Base-by-base conservation (phyloP, 257 asterid genomes). In the Asclepias syriaca region DNA sequence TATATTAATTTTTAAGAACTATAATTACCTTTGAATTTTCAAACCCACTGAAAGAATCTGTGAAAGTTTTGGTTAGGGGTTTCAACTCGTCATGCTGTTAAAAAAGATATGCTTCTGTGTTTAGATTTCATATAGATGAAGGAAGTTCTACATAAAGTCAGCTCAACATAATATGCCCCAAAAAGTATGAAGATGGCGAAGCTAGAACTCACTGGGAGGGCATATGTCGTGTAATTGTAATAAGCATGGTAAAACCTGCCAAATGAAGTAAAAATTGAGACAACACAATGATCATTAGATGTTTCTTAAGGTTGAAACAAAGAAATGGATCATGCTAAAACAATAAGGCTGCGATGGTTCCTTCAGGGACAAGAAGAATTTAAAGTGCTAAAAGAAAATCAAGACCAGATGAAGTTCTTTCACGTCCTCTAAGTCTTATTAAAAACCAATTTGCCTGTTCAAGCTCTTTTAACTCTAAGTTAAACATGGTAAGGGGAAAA, bases 211-310 rank as follows among this genome's bases (percentile, higher is more conserved):
- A 94, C 99, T 84, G 99, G 99, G 75, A 94, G 89, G 55, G 98
- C 99, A 76, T 88, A 80, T 78, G 54, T 75, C 97, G 88, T 86
- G 77, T 94, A 94, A 89, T 88, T 94, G 83, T 90, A 87, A 73
- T 89, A 94, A 74, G 97, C 98, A 88, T 94, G 99, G 79, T 94
- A 91, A 84, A 94, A 94, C 97, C 99, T 94, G 95, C 46, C 68
- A 82, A 10, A 61, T 34, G 72, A 67, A 74, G 75, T 57, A 43
- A 43, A 40, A 40, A 43, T 57, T 50, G 48, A 68, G 49, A 50
- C 32, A 14, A 29, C 2, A 13, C 72, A 13, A 50, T 68, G 40
- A 14, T n/a, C 16, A 43, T 39, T 21, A 13, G 22, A 45, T 46
- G 8, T 67, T 29, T n/a, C 58, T 67, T 67, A 64, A 37, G 40